Evolutionary conservation across 495 filamentous ascomycete species (phyloP).

Genomic region (Penicillium salamii): DNA sequence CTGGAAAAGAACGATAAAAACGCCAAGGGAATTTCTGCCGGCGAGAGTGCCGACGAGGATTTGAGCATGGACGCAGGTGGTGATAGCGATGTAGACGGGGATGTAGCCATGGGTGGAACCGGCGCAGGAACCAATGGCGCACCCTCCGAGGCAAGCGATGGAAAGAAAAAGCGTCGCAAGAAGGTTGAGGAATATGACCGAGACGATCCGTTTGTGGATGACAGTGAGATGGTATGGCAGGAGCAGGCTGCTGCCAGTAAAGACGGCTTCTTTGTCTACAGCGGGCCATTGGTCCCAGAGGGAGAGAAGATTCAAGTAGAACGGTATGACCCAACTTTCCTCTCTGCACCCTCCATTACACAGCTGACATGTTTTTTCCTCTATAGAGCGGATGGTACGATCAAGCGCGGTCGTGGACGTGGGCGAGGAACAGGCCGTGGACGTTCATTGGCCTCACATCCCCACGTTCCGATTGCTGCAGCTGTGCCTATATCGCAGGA

Average conservation of each 20-base stretch:
- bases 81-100: conserved; percentile 64
- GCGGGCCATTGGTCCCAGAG: conserved; percentile 79
- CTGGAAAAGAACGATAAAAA: conserved; percentile 63
- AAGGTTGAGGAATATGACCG: conserved; percentile 96
- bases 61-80: conserved; percentile 42
- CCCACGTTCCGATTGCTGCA: conserved; percentile 39
- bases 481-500: conserved; percentile 44
- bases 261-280: conserved; percentile 89
- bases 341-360: not conserved
- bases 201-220: conserved; percentile 96
- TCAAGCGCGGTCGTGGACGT: conserved; percentile 73
- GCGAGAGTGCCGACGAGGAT: conserved; percentile 63
- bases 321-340: conserved; percentile 46
- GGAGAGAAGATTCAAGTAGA: conserved; percentile 84
- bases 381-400: conserved; percentile 67
- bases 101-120: conserved; percentile 69
- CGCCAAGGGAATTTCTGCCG: conserved; percentile 52
- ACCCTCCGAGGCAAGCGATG: conserved; percentile 48
- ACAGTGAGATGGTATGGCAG: conserved; percentile 93
- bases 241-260: conserved; percentile 90
- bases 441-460: conserved; percentile 36
- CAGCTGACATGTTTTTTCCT: no score
- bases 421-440: conserved; percentile 58
- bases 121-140: conserved; percentile 43
- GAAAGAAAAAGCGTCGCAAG: conserved; percentile 66